Percentiles rank a stretch among this genome's conserved stretches.
phyloP scores from a whole-genome alignment of 2,329 filamentous ascomycete genomes.

The Stagonosporopsis chrysanthemi region DNA sequence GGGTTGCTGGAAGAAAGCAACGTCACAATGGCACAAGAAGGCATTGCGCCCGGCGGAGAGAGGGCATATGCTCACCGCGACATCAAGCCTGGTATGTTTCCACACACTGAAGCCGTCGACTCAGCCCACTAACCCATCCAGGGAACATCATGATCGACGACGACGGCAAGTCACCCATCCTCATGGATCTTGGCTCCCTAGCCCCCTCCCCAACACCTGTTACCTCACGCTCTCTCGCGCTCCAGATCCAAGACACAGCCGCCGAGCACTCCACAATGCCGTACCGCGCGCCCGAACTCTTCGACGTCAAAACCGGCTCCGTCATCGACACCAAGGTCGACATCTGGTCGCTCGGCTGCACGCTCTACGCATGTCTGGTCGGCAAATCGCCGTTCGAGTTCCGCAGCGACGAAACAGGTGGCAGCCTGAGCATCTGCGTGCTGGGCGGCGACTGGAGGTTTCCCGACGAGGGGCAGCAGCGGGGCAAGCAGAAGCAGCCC shows the following conservation, averaged over 20 bases:
- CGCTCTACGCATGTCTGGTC: constrained; percentile 94
- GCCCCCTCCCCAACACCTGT: constrained; percentile 87
- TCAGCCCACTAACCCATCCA: constrained; percentile 39
- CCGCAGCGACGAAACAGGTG: constrained; percentile 93
- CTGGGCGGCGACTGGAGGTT: constrained; percentile 96
- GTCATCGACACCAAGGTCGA: constrained; percentile 96
- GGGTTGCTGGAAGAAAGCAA: constrained; percentile 85
- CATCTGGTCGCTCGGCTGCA: constrained; percentile 97
- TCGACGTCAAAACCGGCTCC: constrained; percentile 93
- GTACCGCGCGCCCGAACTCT: constrained; percentile 95
- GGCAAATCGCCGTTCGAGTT: constrained; percentile 98
- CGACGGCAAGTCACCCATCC: constrained; percentile 83
- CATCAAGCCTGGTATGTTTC: constrained; percentile 84
- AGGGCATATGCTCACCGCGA: constrained; percentile 92
- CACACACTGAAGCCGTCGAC: too few relatives aligned
- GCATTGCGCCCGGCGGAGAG: constrained; percentile 71
- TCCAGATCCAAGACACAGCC: constrained; percentile 91
- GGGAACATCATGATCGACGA: constrained; percentile 99
- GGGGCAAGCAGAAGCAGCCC: constrained; percentile 60
- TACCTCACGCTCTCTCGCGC: constrained; percentile 85
- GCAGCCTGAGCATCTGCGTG: constrained; percentile 90
- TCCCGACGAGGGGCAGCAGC: constrained; percentile 77
- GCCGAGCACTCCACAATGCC: constrained; percentile 99
- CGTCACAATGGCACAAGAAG: constrained; percentile 70
- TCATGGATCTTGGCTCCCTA: constrained; percentile 97